Base-by-base conservation (phyloP, 257 asterid species). In the Leonotis leonurus region DNA sequence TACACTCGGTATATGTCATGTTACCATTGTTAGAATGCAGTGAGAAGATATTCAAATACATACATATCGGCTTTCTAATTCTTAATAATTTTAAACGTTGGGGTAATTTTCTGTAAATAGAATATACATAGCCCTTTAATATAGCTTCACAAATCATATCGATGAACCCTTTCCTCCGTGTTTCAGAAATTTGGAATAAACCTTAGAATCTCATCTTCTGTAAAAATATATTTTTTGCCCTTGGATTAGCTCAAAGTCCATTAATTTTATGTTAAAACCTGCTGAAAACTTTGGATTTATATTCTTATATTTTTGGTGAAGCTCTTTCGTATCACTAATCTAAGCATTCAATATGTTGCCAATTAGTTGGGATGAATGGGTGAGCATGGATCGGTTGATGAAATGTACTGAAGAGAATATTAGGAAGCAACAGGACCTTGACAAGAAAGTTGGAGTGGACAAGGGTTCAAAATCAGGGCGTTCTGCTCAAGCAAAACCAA, bases 291-390 rank as follows among this genome's bases (percentile, higher is more conserved):
- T 60, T 12, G 16, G 29, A 37, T 55, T 46, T 68, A n/a, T n/a
- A n/a, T n/a, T n/a, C n/a, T n/a, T n/a, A n/a, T n/a, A n/a, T n/a
- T n/a, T 39, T 21, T 22, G 46, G 36, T 6, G 39, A 32, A 36
- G 26, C 45, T 64, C 49, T 48, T 35, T 32, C 18, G 50, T 52
- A 36, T 60, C 25, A 50, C 81, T 72, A 62, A 66, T 46, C 69
- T 18, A 68, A 65, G 24, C 46, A 50, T 59, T 71, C 8, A 62
- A 69, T 68, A 43, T 69, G 65, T 72, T 75, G 56, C 59, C 75
- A 70, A 60, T 77, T 80, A 93, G 99, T 76, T 93, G 97, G 97
- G 99, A 93, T 77, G 99, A 89, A 76, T 93, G 97, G 97, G 97
- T 93, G 65, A 88, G 86, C 58, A 70, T 70, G 61, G 90, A 81